Base-by-base conservation (phyloP, 257 asterid genomes). In the Primulina huaijiensis region DNA sequence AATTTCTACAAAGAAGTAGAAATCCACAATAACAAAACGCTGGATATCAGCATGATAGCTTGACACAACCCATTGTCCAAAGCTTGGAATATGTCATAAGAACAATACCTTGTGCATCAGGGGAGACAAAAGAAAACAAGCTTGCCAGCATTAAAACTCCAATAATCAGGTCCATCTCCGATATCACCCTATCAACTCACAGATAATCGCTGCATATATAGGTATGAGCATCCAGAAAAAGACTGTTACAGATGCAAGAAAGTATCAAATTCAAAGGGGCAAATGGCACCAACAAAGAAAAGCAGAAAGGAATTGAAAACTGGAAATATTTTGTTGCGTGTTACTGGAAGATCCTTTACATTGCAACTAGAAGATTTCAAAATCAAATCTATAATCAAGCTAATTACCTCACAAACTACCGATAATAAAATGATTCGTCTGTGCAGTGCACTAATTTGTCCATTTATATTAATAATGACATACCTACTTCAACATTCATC, bases 71-170 rank as follows among this genome's bases (percentile, higher is more conserved):
- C 37, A 76, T 23, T 14, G 12, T 8, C 52, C 37, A 69, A 23
- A 60, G 30, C 69, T 59, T 21, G 46, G 50, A 68, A 61, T 46
- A 62, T 50, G 67, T 34, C 25, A 50, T 50, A 56, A 64, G 69
- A 74, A 57, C 19, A 55, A 4, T 74, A 87, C 94, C 94, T 87
- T 87, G 94, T 65, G 78, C 78, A 81, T 85, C 87, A 68, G 90
- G 85, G 37, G 80, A 76, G 60, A 82, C 90, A 34, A 75, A 76
- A 46, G 85, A 80, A 75, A 10, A 58, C 53, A 85, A 66, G 68
- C 40, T 81, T 35, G 85, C 73, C 74, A 83, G 74, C 19, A 67
- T 74, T 37, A 82, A 53, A 60, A 82, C 72, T 76, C 68, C 82
- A 66, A 80, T 70, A 55, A 85, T 82, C 78, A 85, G 72, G 65